Conservation (phyloP, 495 filamentous ascomycete genomes). For the Patellaria atrata region DNA sequence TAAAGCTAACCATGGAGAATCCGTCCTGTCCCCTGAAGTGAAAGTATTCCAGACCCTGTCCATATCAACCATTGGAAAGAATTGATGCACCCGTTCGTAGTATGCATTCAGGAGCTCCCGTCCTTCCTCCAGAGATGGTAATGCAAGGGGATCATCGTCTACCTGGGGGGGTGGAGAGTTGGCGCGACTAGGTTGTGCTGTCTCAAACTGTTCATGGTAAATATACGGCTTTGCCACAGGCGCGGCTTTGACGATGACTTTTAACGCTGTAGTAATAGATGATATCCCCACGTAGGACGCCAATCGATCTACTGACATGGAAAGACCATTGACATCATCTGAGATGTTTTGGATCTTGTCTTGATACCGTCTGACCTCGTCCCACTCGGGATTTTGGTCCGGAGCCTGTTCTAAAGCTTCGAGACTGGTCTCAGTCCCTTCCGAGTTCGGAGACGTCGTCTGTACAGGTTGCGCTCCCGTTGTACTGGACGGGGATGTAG, state of each 20-base stretch:
- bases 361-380: conserved; percentile 21
- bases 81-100: conserved; percentile 60
- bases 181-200: conserved; percentile 21
- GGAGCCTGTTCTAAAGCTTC: conserved; percentile 28
- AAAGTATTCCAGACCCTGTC: conserved; percentile 59
- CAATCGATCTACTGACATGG: conserved; percentile 53
- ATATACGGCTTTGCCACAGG: conserved; percentile 48
- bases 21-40: conserved; percentile 47
- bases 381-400: conserved; percentile 21
- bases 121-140: conserved; percentile 25
- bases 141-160: conserved; percentile 17
- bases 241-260: conserved; percentile 66
- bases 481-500: conserved; percentile 31
- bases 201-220: conserved; percentile 27
- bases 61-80: conserved; percentile 67
- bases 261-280: conserved; percentile 65
- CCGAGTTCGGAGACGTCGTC: conserved; percentile 15
- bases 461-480: conserved; percentile 18
- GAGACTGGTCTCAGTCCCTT: conserved; percentile 26
- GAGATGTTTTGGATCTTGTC: conserved; percentile 46
- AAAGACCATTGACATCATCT: conserved; percentile 70
- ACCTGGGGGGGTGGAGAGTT: conserved; percentile 23
- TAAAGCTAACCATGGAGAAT: conserved; percentile 60
- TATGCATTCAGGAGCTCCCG: conserved; percentile 55
- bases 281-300: conserved; percentile 72